These are phyloP conservation scores for Arabidopsis suecica DNA, from an alignment of 345 rosid genomes.

Conservation along the genomic window DNA sequence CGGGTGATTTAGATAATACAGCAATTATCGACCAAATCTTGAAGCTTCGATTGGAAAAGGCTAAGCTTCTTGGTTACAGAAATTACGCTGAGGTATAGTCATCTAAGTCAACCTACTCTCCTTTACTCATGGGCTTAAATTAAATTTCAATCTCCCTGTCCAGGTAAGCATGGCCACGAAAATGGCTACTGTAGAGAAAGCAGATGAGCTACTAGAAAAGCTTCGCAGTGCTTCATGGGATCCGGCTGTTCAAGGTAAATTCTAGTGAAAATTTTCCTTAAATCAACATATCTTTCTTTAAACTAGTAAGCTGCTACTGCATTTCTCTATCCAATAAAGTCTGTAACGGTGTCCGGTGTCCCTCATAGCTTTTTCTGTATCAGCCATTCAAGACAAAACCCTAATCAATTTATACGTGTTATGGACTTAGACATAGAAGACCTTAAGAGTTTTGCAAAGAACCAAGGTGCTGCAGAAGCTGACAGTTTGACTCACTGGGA, in stretches of 20 bases:
- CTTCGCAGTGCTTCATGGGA: conserved; percentile 91
- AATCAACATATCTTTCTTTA: neutral
- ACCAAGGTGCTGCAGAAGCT: conserved; percentile 82
- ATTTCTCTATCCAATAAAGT: conserved; percentile 16
- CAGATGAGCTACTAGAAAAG: conserved; percentile 84
- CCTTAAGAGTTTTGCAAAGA: conserved; percentile 74
- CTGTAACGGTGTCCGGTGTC: neutral
- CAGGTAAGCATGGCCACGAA: conserved; percentile 98
- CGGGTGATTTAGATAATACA: conserved; percentile 84
- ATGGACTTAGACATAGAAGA: conserved; percentile 74
- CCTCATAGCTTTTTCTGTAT: conserved; percentile 14
- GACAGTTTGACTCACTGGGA: conserved; percentile 86
- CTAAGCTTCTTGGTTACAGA: conserved; percentile 77
- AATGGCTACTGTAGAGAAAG: conserved; percentile 95
- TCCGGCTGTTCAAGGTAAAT: conserved; percentile 88
- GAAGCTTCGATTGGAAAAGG: conserved; percentile 85
- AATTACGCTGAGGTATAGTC: conserved; percentile 88
- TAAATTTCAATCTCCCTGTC: conserved; percentile 34
- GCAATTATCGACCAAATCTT: conserved; percentile 76
- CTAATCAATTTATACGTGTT: conserved; percentile 17
- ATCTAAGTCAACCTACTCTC: conserved; percentile 24
- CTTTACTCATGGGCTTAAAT: conserved; percentile 22
- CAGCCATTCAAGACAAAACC: neutral
- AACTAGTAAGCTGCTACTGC: conserved; percentile 1
- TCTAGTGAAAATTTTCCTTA: neutral